A percentile compares a stretch with the other conserved stretches of the same genome.
phyloP scores from a whole-genome alignment of 129 eudicot species.

The Kitagawia praeruptora region DNA sequence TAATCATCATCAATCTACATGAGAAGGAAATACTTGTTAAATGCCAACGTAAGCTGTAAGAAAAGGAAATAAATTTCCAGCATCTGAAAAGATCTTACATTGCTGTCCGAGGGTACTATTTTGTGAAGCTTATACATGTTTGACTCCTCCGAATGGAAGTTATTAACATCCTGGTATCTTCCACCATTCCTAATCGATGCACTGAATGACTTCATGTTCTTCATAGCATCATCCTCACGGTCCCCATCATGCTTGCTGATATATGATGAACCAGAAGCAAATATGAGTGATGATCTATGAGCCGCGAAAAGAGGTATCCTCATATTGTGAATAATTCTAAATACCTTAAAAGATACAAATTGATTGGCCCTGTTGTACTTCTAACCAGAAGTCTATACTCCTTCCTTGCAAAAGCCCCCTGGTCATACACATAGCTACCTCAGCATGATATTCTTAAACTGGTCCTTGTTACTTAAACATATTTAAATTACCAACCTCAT shows the following conservation, averaged over 20 bases:
- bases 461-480: background rate
- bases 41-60: background rate
- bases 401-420: constrained; percentile 43
- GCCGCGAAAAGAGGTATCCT: background rate
- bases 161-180: constrained; percentile 17
- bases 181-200: constrained; percentile 23
- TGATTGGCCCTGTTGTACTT: constrained; percentile 68
- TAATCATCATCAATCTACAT: constrained; percentile 62
- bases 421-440: constrained; percentile 16
- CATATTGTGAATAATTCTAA: background rate
- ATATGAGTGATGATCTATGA: background rate
- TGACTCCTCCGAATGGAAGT: constrained; percentile 17
- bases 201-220: constrained; percentile 21
- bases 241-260: constrained; percentile 31
- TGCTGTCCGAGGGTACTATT: constrained; percentile 36
- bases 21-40: background rate
- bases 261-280: constrained; percentile 4
- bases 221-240: constrained; percentile 11
- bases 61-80: background rate
- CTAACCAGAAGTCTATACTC: constrained; percentile 48
- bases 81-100: constrained; percentile 30
- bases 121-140: constrained; percentile 26
- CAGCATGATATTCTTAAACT: background rate
- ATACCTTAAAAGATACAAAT: constrained; percentile 58
- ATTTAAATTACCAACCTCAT: constrained; percentile 39